phyloP scores from a whole-genome alignment of 495 filamentous ascomycete genomes.

The Penicillium cataractarum region DNA sequence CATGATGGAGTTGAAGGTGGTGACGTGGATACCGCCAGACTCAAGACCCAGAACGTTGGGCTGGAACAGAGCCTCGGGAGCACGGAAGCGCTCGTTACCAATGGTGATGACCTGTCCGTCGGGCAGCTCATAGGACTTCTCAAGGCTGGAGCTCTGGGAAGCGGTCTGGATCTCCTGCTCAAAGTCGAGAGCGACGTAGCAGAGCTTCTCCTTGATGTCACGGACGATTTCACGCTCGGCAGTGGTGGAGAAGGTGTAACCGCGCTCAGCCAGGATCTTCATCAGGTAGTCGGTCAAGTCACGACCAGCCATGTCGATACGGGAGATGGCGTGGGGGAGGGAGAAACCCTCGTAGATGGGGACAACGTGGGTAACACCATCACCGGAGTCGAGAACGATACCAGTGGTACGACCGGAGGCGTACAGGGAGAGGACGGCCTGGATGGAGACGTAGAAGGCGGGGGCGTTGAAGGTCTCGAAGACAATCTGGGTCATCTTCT shows the following conservation, averaged over 20 bases:
- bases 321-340: slow-evolving; percentile 97
- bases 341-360: slow-evolving; percentile 99
- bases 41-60: slow-evolving; percentile 97
- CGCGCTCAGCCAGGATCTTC: slow-evolving; percentile 99
- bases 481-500: slow-evolving; percentile 99
- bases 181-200: slow-evolving; percentile 99
- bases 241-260: slow-evolving; percentile 99
- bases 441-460: slow-evolving; percentile 99
- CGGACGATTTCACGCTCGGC: slow-evolving; percentile 99
- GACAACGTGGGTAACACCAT: slow-evolving; percentile 99
- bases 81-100: slow-evolving; percentile 99
- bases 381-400: slow-evolving; percentile 99
- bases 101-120: slow-evolving; percentile 99
- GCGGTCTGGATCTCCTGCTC: slow-evolving; percentile 99
- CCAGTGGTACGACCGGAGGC: slow-evolving; percentile 99
- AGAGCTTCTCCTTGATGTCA: slow-evolving; percentile 99
- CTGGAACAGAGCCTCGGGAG: slow-evolving; percentile 99
- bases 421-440: slow-evolving; percentile 98
- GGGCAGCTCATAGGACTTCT: slow-evolving; percentile 99
- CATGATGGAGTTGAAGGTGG: slow-evolving; percentile 99
- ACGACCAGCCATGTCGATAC: slow-evolving; percentile 99
- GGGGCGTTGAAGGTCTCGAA: slow-evolving; percentile 99
- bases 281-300: slow-evolving; percentile 99
- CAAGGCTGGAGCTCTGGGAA: slow-evolving; percentile 94
- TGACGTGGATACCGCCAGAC: slow-evolving; percentile 98